A percentile compares a stretch with the other conserved stretches of the same genome.
Evolutionary conservation across 2,329 filamentous ascomycete species (phyloP).

Genomic region (Pseudonectria foliicola): DNA sequence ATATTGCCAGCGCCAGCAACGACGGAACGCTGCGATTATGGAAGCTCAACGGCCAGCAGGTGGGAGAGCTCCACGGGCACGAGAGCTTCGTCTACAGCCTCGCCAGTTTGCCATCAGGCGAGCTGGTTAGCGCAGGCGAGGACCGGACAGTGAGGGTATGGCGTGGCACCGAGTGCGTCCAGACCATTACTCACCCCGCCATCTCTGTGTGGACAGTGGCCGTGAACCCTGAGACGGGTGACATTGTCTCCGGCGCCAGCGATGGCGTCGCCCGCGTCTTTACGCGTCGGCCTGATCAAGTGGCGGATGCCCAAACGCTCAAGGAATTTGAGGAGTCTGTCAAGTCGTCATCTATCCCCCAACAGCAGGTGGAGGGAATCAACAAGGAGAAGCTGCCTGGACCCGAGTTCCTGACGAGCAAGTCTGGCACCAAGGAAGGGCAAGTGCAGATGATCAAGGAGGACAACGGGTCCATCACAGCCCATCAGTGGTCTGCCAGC

Average conservation of each 20-base stretch:
- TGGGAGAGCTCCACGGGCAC: constrained; percentile 77
- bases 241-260: constrained; percentile 90
- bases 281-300: constrained; percentile 60
- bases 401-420: constrained; percentile 74
- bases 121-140: constrained; percentile 85
- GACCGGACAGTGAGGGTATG: constrained; percentile 91
- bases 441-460: constrained; percentile 90
- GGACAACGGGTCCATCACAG: constrained; percentile 71
- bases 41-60: constrained; percentile 69
- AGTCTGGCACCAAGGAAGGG: constrained; percentile 88
- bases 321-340: constrained; percentile 76
- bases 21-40: constrained; percentile 84
- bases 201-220: constrained; percentile 95
- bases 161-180: constrained; percentile 74
- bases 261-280: constrained; percentile 83
- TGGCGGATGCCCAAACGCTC: constrained; percentile 61
- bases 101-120: constrained; percentile 68
- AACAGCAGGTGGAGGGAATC: constrained; percentile 74
- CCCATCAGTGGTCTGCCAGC: constrained; percentile 75
- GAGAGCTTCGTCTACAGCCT: constrained; percentile 93
- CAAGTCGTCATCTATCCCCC: constrained; percentile 76
- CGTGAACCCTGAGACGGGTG: constrained; percentile 72
- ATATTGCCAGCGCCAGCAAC: constrained; percentile 93
- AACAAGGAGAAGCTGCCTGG: constrained; percentile 91
- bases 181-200: constrained; percentile 94